A percentile compares a stretch with the other conserved stretches of the same genome.
Evolutionary conservation across 768 basidiomycete species (phyloP).

Genomic region (Tulasnella sp.): DNA sequence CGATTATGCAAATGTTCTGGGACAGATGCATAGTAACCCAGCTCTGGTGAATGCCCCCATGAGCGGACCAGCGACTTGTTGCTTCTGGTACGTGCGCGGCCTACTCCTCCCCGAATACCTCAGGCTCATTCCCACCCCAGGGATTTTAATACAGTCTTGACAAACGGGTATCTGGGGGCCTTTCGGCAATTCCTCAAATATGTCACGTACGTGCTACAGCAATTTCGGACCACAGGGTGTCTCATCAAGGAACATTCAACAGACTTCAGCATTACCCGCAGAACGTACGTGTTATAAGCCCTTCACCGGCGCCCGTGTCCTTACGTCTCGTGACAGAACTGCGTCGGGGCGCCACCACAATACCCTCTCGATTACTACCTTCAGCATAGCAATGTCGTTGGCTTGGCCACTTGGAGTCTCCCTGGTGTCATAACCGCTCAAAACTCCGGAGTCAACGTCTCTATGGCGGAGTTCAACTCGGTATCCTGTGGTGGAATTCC

Average conservation of each 20-base stretch:
- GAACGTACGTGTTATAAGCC: not conserved
- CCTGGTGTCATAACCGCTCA: conserved; percentile 12
- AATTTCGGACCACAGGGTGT: not conserved
- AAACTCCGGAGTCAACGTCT: conserved; percentile 11
- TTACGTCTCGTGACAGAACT: conserved; percentile 2
- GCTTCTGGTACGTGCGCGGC: not conserved
- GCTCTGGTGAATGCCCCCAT: conserved; percentile 4
- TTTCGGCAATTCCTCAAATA: conserved; percentile 10
- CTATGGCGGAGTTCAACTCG: conserved; percentile 18
- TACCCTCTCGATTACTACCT: conserved; percentile 12
- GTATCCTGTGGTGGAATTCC: conserved; percentile 17
- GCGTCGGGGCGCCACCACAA: not conserved
- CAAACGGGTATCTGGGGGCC: conserved; percentile 6
- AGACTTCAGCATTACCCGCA: conserved; percentile 20
- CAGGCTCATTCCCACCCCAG: not conserved
- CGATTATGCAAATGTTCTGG: conserved; percentile 12
- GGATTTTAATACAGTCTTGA: conserved; percentile 9
- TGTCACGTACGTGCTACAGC: conserved; percentile 3
- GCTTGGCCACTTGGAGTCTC: not conserved
- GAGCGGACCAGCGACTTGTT: conserved; percentile 9
- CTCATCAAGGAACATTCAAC: not conserved
- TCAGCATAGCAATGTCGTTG: conserved; percentile 11
- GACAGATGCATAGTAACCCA: conserved; percentile 11
- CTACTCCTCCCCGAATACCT: not conserved
- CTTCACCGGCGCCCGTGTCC: not conserved